phyloP scores from a whole-genome alignment of 495 filamentous ascomycete genomes.

The Trichoderma gamsii region DNA sequence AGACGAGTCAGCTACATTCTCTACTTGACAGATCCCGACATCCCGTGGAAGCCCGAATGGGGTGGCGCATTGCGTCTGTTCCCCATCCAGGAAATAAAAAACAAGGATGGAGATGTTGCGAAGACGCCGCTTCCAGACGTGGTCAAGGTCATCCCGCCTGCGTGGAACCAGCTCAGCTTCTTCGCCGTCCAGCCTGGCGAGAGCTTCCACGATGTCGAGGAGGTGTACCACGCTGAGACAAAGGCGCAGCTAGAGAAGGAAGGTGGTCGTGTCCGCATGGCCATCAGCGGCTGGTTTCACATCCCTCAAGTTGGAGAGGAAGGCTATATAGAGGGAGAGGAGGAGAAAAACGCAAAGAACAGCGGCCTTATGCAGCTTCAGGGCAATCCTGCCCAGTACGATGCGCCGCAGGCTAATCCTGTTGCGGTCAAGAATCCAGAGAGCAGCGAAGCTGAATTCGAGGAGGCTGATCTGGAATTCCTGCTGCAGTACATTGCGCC shows the following conservation, averaged over 20 bases:
- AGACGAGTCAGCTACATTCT: conserved; percentile 92
- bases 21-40: conserved; percentile 89
- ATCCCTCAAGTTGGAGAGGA: conserved; percentile 94
- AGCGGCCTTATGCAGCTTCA: conserved; percentile 88
- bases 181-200: conserved; percentile 95
- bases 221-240: conserved; percentile 69
- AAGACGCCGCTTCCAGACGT: conserved; percentile 72
- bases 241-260: conserved; percentile 51
- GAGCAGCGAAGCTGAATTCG: conserved; percentile 47
- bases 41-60: conserved; percentile 87
- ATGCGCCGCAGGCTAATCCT: conserved; percentile 64
- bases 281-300: conserved; percentile 99
- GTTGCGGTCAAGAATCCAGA: conserved; percentile 44
- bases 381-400: conserved; percentile 80
- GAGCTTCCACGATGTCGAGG: conserved; percentile 98
- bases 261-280: conserved; percentile 79
- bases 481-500: conserved; percentile 83
- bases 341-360: conserved; percentile 77
- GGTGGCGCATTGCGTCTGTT: conserved; percentile 88
- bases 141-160: conserved; percentile 75
- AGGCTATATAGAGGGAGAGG: conserved; percentile 83
- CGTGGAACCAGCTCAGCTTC: conserved; percentile 96
- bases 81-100: conserved; percentile 59
- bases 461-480: conserved; percentile 74
- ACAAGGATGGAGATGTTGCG: conserved; percentile 61